Conservation (phyloP, 305 asterid species). For the Fraxinus nigra region DNA sequence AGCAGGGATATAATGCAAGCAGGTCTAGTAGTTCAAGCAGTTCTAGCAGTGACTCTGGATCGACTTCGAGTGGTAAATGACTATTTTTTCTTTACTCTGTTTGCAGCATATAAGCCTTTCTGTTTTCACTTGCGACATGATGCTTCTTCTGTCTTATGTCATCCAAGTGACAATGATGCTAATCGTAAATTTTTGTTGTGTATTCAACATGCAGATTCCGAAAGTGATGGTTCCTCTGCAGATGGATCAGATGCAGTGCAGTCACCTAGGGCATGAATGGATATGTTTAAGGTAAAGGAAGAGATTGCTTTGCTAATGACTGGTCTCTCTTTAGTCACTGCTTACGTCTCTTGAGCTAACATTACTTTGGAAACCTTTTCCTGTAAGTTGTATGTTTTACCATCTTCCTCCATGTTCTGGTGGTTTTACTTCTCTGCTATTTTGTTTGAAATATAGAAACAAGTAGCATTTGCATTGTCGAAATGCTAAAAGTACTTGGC, state of each 20-base stretch:
- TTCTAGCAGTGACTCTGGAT: constrained; percentile 56
- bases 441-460: neutral
- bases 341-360: neutral
- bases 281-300: constrained; percentile 29
- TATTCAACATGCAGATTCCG: constrained; percentile 38
- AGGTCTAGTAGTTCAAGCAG: constrained; percentile 49
- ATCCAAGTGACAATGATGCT: constrained; percentile 3
- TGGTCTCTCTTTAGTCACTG: neutral
- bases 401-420: neutral
- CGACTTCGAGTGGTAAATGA: constrained; percentile 45
- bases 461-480: neutral
- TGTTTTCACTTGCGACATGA: neutral
- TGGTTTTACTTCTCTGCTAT: neutral
- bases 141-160: neutral
- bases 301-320: neutral
- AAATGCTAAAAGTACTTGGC: neutral
- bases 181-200: neutral
- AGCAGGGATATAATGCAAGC: constrained; percentile 32
- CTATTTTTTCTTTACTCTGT: neutral
- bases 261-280: constrained; percentile 39
- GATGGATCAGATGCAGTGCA: constrained; percentile 47
- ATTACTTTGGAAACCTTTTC: neutral
- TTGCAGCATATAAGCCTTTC: neutral
- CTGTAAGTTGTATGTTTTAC: neutral
- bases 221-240: constrained; percentile 47